phyloP scores from a whole-genome alignment of 176 grass and related monocot genomes.

The barley (Hordeum vulgare) region DNA sequence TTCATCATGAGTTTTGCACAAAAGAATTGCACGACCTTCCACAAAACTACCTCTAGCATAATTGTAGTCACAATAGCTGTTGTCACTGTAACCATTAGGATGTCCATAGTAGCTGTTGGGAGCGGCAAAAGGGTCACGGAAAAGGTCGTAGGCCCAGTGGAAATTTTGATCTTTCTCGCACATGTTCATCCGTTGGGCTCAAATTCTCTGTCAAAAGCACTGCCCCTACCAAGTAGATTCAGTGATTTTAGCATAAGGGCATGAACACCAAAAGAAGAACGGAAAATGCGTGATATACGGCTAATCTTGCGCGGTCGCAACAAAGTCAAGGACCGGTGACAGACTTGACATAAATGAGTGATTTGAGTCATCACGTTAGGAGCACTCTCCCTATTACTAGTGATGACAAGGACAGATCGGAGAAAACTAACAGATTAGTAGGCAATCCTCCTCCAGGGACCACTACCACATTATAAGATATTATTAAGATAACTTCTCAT shows the following conservation, averaged over 20 bases:
- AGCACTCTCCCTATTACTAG: neutral
- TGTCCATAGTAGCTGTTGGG: constrained; percentile 43
- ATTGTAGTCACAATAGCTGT: constrained; percentile 43
- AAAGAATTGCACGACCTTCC: neutral
- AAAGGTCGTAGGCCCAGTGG: constrained; percentile 68
- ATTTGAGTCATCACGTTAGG: neutral
- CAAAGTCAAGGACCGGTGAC: neutral
- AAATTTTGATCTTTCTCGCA: constrained; percentile 65
- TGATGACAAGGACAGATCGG: neutral
- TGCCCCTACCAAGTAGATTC: constrained; percentile 20
- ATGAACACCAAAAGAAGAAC: neutral
- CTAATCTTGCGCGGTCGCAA: neutral
- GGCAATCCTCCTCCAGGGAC: neutral
- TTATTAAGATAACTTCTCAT: neutral
- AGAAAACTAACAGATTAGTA: constrained; percentile 15
- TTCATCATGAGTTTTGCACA: neutral
- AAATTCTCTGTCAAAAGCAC: constrained; percentile 18
- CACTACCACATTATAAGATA: constrained; percentile 5
- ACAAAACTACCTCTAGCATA: constrained; percentile 57
- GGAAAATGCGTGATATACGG: neutral
- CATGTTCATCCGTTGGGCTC: constrained; percentile 53
- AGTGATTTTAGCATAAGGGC: constrained; percentile 10
- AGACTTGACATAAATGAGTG: constrained; percentile 16
- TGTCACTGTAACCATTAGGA: constrained; percentile 40
- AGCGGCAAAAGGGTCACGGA: constrained; percentile 53